A percentile compares a stretch with the other conserved stretches of the same genome.
These are phyloP conservation scores for Abrus pulchellus DNA, from an alignment of 306 rosid species.

Conservation along the genomic window DNA sequence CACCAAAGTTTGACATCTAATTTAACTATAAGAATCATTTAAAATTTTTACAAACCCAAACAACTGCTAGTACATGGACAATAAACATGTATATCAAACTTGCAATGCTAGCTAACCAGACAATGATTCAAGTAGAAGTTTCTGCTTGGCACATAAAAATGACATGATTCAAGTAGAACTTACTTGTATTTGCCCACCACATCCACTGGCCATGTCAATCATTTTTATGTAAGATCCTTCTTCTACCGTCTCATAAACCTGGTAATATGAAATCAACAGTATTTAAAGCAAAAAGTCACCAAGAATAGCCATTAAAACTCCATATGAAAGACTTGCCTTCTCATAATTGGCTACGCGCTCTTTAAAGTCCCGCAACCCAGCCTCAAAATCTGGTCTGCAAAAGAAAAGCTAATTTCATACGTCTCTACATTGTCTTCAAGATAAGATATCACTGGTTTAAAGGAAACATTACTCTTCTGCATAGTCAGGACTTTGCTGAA, in stretches of 20 bases:
- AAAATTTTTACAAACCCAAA: background rate
- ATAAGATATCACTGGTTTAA: slow-evolving; percentile 43
- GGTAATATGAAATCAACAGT: slow-evolving; percentile 46
- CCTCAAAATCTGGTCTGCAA: slow-evolving; percentile 93
- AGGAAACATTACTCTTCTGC: slow-evolving; percentile 84
- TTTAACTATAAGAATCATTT: slow-evolving; percentile 22
- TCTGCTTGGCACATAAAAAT: slow-evolving; percentile 29
- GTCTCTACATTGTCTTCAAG: slow-evolving; percentile 32
- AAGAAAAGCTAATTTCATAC: slow-evolving; percentile 46
- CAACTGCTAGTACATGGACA: slow-evolving; percentile 22
- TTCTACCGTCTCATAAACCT: slow-evolving; percentile 98
- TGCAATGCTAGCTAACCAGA: slow-evolving; percentile 31
- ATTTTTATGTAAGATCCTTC: slow-evolving; percentile 98
- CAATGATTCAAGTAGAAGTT: background rate
- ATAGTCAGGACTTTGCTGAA: slow-evolving; percentile 99
- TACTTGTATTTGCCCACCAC: slow-evolving; percentile 96
- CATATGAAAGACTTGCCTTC: slow-evolving; percentile 62
- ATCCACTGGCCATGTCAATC: slow-evolving; percentile 99
- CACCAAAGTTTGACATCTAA: slow-evolving; percentile 18
- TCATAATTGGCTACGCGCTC: slow-evolving; percentile 83
- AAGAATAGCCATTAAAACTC: slow-evolving; percentile 41
- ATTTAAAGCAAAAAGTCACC: slow-evolving; percentile 36
- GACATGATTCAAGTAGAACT: slow-evolving; percentile 48
- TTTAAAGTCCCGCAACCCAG: slow-evolving; percentile 90
- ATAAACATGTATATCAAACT: slow-evolving; percentile 39